phyloP scores from a whole-genome alignment of 2,329 filamentous ascomycete genomes.

The Aureobasidium sp. region DNA sequence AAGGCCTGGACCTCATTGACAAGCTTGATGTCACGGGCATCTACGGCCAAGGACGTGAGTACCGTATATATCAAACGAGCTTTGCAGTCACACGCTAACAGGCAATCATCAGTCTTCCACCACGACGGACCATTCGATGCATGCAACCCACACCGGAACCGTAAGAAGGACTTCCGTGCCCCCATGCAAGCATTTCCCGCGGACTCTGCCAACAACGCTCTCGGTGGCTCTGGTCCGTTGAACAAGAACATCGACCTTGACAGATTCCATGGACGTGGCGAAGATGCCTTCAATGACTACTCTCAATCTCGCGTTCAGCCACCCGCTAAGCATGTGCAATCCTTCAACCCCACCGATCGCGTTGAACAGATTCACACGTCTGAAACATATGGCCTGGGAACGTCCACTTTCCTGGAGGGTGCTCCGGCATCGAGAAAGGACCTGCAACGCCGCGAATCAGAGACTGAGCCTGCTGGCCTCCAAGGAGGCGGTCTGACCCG shows the following conservation, averaged over 20 bases:
- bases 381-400: constrained; percentile 76
- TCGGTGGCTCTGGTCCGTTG: constrained; percentile 80
- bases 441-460: constrained; percentile 68
- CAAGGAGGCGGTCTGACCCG: constrained; percentile 57
- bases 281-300: constrained; percentile 85
- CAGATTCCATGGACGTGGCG: constrained; percentile 75
- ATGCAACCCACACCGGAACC: constrained; percentile 88
- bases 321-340: constrained; percentile 23
- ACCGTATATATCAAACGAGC: neutral
- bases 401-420: constrained; percentile 91
- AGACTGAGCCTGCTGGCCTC: constrained; percentile 47
- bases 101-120: constrained; percentile 69
- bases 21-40: constrained; percentile 94
- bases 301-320: constrained; percentile 39
- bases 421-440: constrained; percentile 77
- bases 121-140: constrained; percentile 97
- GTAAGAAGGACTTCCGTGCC: constrained; percentile 70
- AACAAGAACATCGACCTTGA: constrained; percentile 77
- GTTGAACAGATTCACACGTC: constrained; percentile 75
- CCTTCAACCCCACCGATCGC: constrained; percentile 61
- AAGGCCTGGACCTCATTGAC: constrained; percentile 79
- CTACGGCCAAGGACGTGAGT: constrained; percentile 82
- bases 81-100: neutral
- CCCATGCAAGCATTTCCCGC: constrained; percentile 96
- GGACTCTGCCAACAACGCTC: constrained; percentile 82